Conservation (phyloP, 768 basidiomycete genomes). For the Leccinum incarnatum region DNA sequence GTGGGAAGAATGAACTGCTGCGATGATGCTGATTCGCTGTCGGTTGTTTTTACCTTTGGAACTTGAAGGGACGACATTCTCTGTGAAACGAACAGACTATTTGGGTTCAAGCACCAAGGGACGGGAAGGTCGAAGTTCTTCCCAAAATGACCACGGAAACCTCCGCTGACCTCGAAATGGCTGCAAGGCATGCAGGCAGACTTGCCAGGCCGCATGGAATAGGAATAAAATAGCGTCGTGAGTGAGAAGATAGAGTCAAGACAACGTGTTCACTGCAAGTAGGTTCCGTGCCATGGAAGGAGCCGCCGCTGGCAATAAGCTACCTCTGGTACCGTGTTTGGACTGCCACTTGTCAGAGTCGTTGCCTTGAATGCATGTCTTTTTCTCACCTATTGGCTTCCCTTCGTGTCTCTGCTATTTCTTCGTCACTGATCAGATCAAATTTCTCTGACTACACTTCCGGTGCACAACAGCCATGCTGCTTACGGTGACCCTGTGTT, state of each 20-base stretch:
- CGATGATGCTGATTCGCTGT: conserved; percentile 2
- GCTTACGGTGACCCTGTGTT: background rate
- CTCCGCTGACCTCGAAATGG: background rate
- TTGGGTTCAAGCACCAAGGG: background rate
- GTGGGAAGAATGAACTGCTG: background rate
- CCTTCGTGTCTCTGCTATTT: background rate
- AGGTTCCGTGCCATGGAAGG: background rate
- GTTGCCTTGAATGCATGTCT: background rate
- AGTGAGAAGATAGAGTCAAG: background rate
- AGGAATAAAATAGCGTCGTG: background rate
- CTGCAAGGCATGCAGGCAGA: background rate
- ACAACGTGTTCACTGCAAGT: background rate
- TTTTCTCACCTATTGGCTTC: background rate
- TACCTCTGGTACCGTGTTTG: background rate
- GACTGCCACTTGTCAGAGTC: background rate
- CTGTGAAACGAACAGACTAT: background rate
- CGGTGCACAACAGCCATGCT: background rate
- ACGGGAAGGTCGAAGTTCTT: background rate
- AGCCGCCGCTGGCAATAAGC: background rate
- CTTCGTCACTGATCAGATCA: background rate
- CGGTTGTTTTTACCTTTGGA: background rate
- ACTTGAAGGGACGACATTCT: background rate
- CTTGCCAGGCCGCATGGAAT: background rate
- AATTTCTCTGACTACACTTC: background rate
- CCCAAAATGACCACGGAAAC: background rate